Base-by-base conservation (phyloP, 805 yeast genomes). In the Komagataella phaffii region DNA sequence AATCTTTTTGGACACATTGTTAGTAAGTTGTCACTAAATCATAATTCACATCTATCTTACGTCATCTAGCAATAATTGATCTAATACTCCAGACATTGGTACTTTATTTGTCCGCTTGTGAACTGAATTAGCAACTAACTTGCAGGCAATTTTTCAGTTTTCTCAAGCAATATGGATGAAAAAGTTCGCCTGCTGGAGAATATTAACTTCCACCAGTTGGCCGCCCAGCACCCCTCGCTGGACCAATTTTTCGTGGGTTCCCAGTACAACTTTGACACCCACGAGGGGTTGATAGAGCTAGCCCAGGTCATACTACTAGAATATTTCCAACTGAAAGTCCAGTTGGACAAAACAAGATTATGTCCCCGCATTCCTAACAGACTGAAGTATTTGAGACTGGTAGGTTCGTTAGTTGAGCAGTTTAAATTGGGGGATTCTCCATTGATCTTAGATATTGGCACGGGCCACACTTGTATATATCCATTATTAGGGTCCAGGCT, bases 51-150 rank as follows among this genome's bases (percentile, higher is more conserved):
- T 19, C 23, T 7, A 7, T 47, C 75, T 55, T 53, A 75, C 85
- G 59, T 87, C 95, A 55, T 85, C 89, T 55, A 87, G 76, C 36
- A 87, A 74, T 50, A 83, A 70, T 61, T 86, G 90, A 64, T 87
- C 95, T 30, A 87, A 64, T 10, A 72, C 58, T 61, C 71, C 63
- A 14, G 79, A 69, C 76, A 75, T 73, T 47, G 49, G 54, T 44
- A 17, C 17, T n/a, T 12, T 17, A 17, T 18, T 7, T 21, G 2
- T 3, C 23, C 17, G 36, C 7, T 2, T 45, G 12, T 52, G 19
- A n/a, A 21, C 18, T 18, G 49, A 45, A 24, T 7, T 14, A 23
- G 50, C 17, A 10, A 49, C 50, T 14, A 10, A 49, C 50, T 14
- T 45, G 18, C 23, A 18, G 24, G 40, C 14, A 30, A 30, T 30